Evolutionary conservation across 176 grass and related monocot species (phyloP).

Genomic region (Triticum dicoccoides): DNA sequence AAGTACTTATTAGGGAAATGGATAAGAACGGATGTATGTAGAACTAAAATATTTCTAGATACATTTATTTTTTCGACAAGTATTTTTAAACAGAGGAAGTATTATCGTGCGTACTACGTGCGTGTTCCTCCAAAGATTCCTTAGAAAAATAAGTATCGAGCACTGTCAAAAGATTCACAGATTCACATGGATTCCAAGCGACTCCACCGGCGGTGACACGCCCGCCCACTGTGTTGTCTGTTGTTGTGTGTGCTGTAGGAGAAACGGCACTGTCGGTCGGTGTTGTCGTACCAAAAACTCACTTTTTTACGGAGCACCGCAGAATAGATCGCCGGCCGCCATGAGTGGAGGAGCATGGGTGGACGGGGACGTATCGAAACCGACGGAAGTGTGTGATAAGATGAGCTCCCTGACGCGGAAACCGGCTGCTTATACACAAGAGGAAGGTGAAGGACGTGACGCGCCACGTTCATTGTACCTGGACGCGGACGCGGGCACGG

Average conservation of each 20-base stretch:
- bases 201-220: not conserved
- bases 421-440: not conserved
- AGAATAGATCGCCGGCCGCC: no score
- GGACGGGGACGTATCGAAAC: not conserved
- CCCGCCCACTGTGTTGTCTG: no score
- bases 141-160: no score
- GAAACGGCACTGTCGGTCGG: not conserved
- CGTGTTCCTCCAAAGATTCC: not conserved
- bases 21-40: no score
- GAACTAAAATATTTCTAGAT: no score
- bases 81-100: no score
- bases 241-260: not conserved
- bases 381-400: not conserved
- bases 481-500: not conserved
- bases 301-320: not conserved
- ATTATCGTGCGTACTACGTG: no score
- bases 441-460: not conserved
- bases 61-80: no score
- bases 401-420: not conserved
- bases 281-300: not conserved
- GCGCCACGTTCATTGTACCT: not conserved
- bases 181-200: not conserved
- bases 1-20: no score
- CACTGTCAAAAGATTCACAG: no score
- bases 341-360: no score